Conservation (phyloP, 208 protist genomes). For the Crithidia mellificae region DNA sequence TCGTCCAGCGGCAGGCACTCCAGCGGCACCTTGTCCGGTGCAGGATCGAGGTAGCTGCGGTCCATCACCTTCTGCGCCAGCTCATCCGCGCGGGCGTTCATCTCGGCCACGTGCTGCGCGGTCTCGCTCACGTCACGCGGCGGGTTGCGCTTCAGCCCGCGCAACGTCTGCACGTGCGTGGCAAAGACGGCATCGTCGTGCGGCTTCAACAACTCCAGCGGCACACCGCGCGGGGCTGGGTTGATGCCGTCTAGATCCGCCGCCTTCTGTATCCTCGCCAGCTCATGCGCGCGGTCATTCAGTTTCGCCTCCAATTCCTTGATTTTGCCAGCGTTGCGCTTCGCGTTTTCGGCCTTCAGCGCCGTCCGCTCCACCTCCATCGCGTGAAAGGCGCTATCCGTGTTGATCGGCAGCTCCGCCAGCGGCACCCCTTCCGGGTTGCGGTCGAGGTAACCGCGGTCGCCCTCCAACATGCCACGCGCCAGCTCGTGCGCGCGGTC, state of each 20-base stretch:
- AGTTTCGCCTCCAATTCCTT: slow-evolving; percentile 55
- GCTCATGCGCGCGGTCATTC: slow-evolving; percentile 61
- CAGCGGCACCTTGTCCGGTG: slow-evolving; percentile 69
- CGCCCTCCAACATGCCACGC: slow-evolving; percentile 33
- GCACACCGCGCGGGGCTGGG: slow-evolving; percentile 41
- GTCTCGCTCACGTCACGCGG: slow-evolving; percentile 27
- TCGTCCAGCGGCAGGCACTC: slow-evolving; percentile 56
- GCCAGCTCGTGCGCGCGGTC: slow-evolving; percentile 46
- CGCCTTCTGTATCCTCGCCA: slow-evolving; percentile 61
- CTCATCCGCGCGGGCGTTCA: slow-evolving; percentile 50
- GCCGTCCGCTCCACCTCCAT: slow-evolving; percentile 61
- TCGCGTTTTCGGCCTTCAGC: slow-evolving; percentile 64
- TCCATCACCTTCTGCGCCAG: slow-evolving; percentile 54
- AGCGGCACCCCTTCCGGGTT: slow-evolving; percentile 63
- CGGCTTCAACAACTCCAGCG: slow-evolving; percentile 56
- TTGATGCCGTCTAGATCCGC: slow-evolving; percentile 61
- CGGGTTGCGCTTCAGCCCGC: slow-evolving; percentile 41
- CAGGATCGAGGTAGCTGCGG: slow-evolving; percentile 59
- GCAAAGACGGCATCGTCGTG: slow-evolving; percentile 60
- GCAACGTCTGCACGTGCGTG: slow-evolving; percentile 40
- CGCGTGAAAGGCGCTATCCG: slow-evolving; percentile 48
- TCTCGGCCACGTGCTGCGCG: slow-evolving; percentile 31
- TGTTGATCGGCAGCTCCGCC: slow-evolving; percentile 58
- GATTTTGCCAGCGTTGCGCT: slow-evolving; percentile 49
- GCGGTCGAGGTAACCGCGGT: slow-evolving; percentile 37